Evolutionary conservation across 2,329 filamentous ascomycete genomes (phyloP).

Genomic region (Penicillium janthinellum): DNA sequence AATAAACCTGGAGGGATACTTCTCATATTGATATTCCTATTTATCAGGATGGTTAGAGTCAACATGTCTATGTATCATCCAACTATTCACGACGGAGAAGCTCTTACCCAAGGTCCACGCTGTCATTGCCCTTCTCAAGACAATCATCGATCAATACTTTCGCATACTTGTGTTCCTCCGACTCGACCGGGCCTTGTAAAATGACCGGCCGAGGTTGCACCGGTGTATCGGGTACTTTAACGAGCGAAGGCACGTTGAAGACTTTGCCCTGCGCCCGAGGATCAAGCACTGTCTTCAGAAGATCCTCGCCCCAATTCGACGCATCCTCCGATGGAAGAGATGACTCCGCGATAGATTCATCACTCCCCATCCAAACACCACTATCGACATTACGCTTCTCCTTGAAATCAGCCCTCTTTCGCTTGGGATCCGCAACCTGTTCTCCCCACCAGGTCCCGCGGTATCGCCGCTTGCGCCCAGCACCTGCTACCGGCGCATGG

Average conservation of each 20-base stretch:
- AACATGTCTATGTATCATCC: background rate
- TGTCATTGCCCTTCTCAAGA: constrained; percentile 48
- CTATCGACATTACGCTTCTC: constrained; percentile 49
- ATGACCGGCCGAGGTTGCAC: constrained; percentile 19
- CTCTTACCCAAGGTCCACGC: constrained; percentile 49
- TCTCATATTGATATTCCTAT: constrained; percentile 36
- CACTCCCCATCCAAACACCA: constrained; percentile 53
- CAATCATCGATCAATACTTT: constrained; percentile 43
- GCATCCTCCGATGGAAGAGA: constrained; percentile 40
- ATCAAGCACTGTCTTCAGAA: constrained; percentile 32
- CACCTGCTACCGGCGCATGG: constrained; percentile 26
- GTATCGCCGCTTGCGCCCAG: constrained; percentile 43
- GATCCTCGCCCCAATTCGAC: constrained; percentile 41
- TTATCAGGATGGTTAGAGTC: background rate
- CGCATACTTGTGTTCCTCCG: constrained; percentile 41
- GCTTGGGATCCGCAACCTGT: constrained; percentile 39
- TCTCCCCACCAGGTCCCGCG: constrained; percentile 51
- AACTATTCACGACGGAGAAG: background rate
- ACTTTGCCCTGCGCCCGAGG: constrained; percentile 11
- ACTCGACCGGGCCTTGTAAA: constrained; percentile 32
- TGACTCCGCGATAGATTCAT: constrained; percentile 41
- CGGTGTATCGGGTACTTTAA: background rate
- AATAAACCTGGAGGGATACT: constrained; percentile 38
- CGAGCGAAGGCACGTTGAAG: background rate
- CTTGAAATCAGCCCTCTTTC: constrained; percentile 46